Percentiles rank a stretch among this genome's conserved stretches.
Conservation (phyloP, 2,329 filamentous ascomycete genomes). For the Lecanoromycetidae sp. region DNA sequence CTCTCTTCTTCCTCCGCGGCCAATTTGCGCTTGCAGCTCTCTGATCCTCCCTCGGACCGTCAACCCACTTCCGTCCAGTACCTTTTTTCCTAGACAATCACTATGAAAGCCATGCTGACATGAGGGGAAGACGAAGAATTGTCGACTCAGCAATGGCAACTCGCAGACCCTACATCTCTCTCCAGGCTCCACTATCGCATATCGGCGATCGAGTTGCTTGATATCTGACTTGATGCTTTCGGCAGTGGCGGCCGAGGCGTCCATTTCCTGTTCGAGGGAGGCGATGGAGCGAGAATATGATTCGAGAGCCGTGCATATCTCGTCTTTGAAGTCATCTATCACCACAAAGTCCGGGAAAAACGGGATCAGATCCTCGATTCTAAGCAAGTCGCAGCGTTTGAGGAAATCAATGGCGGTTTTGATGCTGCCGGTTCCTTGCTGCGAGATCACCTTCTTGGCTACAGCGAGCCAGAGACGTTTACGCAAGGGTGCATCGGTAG, state of each 20-base stretch:
- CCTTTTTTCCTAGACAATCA: constrained; percentile 77
- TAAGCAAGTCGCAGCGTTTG: constrained; percentile 76
- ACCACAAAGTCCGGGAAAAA: constrained; percentile 99
- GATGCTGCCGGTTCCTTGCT: constrained; percentile 73
- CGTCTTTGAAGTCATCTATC: constrained; percentile 98
- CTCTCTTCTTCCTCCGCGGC: constrained; percentile 58
- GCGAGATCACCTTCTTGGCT: constrained; percentile 80
- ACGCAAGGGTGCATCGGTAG: constrained; percentile 65
- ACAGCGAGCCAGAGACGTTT: constrained; percentile 95
- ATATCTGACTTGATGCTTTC: constrained; percentile 87
- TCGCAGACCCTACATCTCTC: constrained; percentile 87
- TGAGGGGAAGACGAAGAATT: constrained; percentile 89
- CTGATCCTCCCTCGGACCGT: constrained; percentile 67
- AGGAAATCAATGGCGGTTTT: constrained; percentile 89
- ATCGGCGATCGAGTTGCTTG: constrained; percentile 69
- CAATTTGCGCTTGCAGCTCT: constrained; percentile 72
- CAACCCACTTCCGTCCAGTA: constrained; percentile 68
- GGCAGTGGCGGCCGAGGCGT: constrained; percentile 79
- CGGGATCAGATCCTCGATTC: constrained; percentile 92
- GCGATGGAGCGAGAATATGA: constrained; percentile 91
- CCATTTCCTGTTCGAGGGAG: constrained; percentile 81
- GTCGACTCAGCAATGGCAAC: constrained; percentile 71
- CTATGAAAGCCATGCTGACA: constrained; percentile 97
- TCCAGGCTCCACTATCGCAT: constrained; percentile 91
- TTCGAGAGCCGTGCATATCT: constrained; percentile 87